These are phyloP conservation scores for Raddia distichophylla DNA, from an alignment of 176 grass and related monocot species.

Conservation along the genomic window DNA sequence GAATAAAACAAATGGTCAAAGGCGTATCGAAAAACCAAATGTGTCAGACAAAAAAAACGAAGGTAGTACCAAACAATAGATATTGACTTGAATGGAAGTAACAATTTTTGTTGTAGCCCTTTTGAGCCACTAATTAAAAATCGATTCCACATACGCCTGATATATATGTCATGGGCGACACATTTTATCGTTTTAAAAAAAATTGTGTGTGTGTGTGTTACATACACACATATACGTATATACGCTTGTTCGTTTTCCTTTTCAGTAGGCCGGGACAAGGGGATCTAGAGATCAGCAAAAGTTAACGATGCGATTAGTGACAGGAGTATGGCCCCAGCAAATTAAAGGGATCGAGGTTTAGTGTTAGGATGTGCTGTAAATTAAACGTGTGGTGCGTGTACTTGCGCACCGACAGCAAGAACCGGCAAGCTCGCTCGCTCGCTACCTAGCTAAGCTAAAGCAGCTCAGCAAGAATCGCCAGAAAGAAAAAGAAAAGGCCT, in stretches of 20 bases:
- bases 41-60: too few relatives aligned
- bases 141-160: too few relatives aligned
- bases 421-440: background rate
- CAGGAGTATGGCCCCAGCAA: background rate
- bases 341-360: background rate
- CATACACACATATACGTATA: too few relatives aligned
- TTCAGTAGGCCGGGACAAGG: background rate
- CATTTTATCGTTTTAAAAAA: too few relatives aligned
- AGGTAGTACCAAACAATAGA: too few relatives aligned
- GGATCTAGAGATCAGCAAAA: background rate
- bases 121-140: too few relatives aligned
- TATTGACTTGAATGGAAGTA: too few relatives aligned
- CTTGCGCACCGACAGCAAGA: slow-evolving; percentile 54
- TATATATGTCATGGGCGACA: too few relatives aligned
- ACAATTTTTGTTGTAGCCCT: too few relatives aligned
- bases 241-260: background rate
- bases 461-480: slow-evolving; percentile 17
- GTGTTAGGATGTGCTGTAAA: background rate
- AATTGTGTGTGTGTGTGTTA: too few relatives aligned
- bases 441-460: background rate
- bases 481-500: slow-evolving; percentile 1
- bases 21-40: too few relatives aligned
- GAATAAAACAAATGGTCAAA: too few relatives aligned
- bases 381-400: background rate
- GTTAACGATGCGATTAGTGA: background rate